Evolutionary conservation across 108 stramenopile genomes (phyloP), one percentile per base, ranked within the genome.

Genomic region (Skeletonema potamos): DNA sequence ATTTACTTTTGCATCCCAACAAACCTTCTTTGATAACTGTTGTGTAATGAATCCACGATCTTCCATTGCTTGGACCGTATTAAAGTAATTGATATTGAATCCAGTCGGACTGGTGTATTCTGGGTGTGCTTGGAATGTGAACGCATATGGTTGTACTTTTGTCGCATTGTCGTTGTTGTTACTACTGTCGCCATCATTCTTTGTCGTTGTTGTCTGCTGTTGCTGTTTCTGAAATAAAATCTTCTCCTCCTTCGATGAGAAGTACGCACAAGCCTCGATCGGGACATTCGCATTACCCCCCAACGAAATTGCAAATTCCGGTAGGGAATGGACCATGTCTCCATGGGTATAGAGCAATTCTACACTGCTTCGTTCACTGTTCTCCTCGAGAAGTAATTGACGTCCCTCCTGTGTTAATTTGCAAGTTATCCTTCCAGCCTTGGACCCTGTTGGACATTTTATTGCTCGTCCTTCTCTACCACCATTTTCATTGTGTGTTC

Each of bases 41-140:
- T 67, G 39, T 18, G 62, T 51, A 6, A 92, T 64, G 30, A 56
- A 64, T 15, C 72, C 75, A 12, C 66, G 56, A 22, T 85, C 58
- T 9, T 71, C 57, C 87, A 88, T 85, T 0, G 69, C 58, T 2
- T 73, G 15, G 27, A 89, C 15, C 24, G 76, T 76, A 29, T 62
- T 58, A 27, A 66, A 12, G 55, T 84, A 81, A 3, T 84, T 87
- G 10, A 62, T 39, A 44, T 81, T 63, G 34, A 79, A 59, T 29
- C 89, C 91, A 18, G 59, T 29, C 1, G 39, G 44, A 4, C 54
- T 58, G 27, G 81, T 74, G 68, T 81, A 93, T 64, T 93, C 92
- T 6, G 89, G 90, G 67, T 93, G 92, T 0, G 89, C 88, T 70
- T 93, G 92, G 69, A 91, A 91, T 32, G 92, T 87, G 57, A 89